These are phyloP conservation scores for Chaetoceros muelleri DNA, from an alignment of 108 stramenopile genomes.

Conservation along the genomic window DNA sequence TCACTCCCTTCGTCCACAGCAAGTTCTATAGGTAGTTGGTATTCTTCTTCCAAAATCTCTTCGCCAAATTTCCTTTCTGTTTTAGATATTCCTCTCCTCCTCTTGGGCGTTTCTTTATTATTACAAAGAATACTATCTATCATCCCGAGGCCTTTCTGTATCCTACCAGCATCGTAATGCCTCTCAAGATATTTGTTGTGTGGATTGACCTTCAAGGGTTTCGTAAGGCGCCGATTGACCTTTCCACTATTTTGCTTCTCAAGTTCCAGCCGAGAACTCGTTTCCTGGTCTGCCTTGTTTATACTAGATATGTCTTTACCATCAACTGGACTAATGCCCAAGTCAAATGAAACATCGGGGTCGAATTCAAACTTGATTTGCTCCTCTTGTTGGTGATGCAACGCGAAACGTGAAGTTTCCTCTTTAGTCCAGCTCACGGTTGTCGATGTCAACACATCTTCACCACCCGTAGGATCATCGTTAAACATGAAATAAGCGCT, in stretches of 20 bases:
- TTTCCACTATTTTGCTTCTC: neutral
- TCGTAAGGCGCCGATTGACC: neutral
- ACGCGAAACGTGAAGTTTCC: no score
- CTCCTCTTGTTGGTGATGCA: no score
- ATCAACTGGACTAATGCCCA: neutral
- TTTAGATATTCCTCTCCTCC: neutral
- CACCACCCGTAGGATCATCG: no score
- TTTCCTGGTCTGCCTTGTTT: neutral
- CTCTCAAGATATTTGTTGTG: neutral
- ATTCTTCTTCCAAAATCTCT: neutral
- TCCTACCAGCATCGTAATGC: neutral
- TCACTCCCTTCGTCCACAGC: neutral
- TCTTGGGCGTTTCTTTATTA: no score
- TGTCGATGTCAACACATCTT: no score
- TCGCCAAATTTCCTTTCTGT: neutral
- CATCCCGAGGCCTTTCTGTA: neutral
- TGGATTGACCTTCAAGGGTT: neutral
- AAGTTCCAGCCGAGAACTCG: neutral
- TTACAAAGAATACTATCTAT: neutral
- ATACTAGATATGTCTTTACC: neutral
- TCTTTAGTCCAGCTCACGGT: no score
- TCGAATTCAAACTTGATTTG: neutral
- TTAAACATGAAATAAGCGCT: neutral
- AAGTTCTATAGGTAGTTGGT: neutral
- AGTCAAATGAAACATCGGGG: neutral